These are phyloP conservation scores for Nicotiana noctiflora DNA, from an alignment of 257 asterid genomes.

Conservation along the genomic window DNA sequence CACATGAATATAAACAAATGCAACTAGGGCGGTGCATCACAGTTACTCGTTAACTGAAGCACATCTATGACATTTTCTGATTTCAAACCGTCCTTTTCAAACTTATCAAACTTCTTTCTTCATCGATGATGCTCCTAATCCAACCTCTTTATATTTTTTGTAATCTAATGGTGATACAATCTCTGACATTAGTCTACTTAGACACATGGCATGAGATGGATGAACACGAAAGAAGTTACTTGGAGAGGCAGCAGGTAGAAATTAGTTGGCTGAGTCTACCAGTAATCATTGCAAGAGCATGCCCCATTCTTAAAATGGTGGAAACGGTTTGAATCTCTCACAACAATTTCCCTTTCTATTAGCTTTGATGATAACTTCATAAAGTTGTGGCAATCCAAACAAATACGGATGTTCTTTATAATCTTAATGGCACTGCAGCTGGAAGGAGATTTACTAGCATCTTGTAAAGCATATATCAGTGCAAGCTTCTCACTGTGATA, in stretches of 20 bases:
- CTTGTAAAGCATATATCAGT: slow-evolving; percentile 58
- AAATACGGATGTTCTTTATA: slow-evolving; percentile 59
- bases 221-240: background rate
- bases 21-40: background rate
- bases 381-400: slow-evolving; percentile 80
- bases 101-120: background rate
- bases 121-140: background rate
- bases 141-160: background rate
- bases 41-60: background rate
- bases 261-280: slow-evolving; percentile 26
- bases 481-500: slow-evolving; percentile 90
- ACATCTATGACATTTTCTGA: background rate
- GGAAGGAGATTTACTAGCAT: slow-evolving; percentile 15
- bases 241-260: background rate
- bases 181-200: background rate
- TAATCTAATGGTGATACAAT: background rate
- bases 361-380: slow-evolving; percentile 61
- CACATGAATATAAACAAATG: background rate
- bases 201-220: background rate
- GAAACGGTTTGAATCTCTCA: slow-evolving; percentile 76
- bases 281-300: slow-evolving; percentile 82
- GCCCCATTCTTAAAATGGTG: slow-evolving; percentile 61
- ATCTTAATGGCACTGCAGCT: slow-evolving; percentile 36
- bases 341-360: slow-evolving; percentile 44
- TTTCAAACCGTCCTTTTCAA: background rate